Base-by-base conservation (phyloP, 495 filamentous ascomycete genomes). In the Lasiosphaeriaceae sp. region DNA sequence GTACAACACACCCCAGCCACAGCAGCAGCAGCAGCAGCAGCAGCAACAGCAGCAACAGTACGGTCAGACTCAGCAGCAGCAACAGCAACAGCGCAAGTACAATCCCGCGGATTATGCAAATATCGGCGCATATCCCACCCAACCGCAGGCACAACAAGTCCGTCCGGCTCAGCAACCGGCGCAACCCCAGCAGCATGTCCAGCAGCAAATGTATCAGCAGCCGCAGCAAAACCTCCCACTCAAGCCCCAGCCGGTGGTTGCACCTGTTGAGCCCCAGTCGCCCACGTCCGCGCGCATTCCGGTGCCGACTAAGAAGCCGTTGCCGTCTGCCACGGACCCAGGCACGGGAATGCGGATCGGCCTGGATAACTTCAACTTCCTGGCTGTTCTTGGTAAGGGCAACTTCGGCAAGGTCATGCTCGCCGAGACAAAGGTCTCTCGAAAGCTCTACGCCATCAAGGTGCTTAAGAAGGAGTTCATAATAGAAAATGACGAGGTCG, bases 361-460 rank as follows among this genome's bases (percentile, higher is more conserved):
- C 29, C 79, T 99, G 47, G 94, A 97, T 70, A 92, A 97, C 70
- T 99, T 99, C 79, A 99, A 99, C 68, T 99, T 99, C 83, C 82
- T 99, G 59, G 94, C 94, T 55, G 94, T 99, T 61, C 86, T 99
- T 61, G 94, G 94, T 60, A 99, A 99, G 71, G 94, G 94, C 75
- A 99, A 99, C 71, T 99, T 99, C 67, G 94, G 94, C 71, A 99
- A 99, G 77, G 94, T 99, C 76, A 99, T 99, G 94, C 75, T 99
- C 63, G 94, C 94, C 8, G 94, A 99, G 74, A 96, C 94, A 4
- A 99, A 99, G 77, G 83, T 84, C 44, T 81, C 86, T 21, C 90
- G 92, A 69, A 88, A 94, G 69, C 78, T 99, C 29, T 99, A 97
- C 70, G 94, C 94, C 52, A 99, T 99, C 73, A 99, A 99, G 73